Percentiles rank a stretch among this genome's conserved stretches.
Conservation (phyloP, 441 rosid species). For the Caryocar brasiliense region DNA sequence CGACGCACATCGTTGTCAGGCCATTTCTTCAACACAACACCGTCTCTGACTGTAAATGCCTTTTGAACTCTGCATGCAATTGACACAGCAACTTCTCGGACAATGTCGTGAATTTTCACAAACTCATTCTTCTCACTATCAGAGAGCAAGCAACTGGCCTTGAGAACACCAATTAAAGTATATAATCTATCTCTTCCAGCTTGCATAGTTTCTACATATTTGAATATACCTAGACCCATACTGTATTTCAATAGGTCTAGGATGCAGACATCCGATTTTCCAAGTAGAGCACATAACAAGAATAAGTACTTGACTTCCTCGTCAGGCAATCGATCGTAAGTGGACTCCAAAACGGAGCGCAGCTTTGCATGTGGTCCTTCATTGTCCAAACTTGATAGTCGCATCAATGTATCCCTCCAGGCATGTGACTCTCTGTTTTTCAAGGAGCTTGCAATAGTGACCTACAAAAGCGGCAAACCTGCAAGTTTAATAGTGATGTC, state of each 20-base stretch:
- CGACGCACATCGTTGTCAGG: neutral
- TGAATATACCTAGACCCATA: slow-evolving; percentile 9
- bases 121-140: neutral
- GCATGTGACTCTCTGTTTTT: neutral
- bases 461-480: neutral
- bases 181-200: neutral
- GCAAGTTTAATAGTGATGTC: too few species aligned
- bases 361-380: neutral
- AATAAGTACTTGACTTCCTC: neutral
- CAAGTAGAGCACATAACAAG: slow-evolving; percentile 7
- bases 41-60: neutral
- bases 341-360: slow-evolving; percentile 1
- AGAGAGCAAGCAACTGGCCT: slow-evolving; percentile 4
- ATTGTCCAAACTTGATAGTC: neutral
- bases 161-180: neutral
- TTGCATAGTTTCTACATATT: neutral
- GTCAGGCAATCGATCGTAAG: neutral
- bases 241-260: slow-evolving; percentile 4
- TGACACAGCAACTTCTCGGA: slow-evolving; percentile 8
- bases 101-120: slow-evolving; percentile 10
- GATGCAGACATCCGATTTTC: neutral
- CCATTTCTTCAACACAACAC: neutral
- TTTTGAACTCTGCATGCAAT: neutral
- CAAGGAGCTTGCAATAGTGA: neutral
- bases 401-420: neutral